A percentile compares a stretch with the other conserved stretches of the same genome.
Evolutionary conservation across 345 rosid genomes (phyloP).

Genomic region (Pseudoturritis turrita): DNA sequence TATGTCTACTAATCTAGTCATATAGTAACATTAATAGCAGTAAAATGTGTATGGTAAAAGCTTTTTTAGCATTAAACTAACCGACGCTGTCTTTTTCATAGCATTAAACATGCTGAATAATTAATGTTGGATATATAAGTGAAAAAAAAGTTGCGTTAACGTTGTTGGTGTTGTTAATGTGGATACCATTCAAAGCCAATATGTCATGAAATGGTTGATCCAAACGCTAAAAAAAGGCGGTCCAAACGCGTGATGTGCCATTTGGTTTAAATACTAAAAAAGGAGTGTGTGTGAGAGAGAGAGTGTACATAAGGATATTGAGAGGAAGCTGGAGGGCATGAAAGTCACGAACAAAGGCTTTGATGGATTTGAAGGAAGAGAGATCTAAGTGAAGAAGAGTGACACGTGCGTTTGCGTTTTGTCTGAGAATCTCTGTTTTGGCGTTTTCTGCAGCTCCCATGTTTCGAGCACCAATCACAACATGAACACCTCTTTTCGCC

Average conservation of each 20-base stretch:
- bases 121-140: not conserved
- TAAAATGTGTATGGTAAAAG: too few relatives aligned
- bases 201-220: not conserved
- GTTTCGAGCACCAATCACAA: constrained; percentile 79
- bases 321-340: constrained; percentile 32
- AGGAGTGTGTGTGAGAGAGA: too few relatives aligned
- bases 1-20: too few relatives aligned
- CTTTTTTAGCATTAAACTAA: too few relatives aligned
- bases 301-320: constrained; percentile 29
- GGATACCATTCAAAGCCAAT: not conserved
- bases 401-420: constrained; percentile 34
- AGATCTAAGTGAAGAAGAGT: constrained; percentile 33
- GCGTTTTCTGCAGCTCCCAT: constrained; percentile 66
- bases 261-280: too few relatives aligned
- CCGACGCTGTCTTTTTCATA: too few relatives aligned
- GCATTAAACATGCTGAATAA: too few relatives aligned
- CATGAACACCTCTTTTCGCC: constrained; percentile 61
- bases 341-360: constrained; percentile 28
- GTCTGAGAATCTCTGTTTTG: constrained; percentile 33
- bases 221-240: constrained; percentile 2
- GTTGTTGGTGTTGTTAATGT: not conserved
- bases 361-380: constrained; percentile 30
- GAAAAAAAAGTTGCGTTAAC: not conserved
- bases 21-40: too few relatives aligned
- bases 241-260: too few relatives aligned